Base-by-base conservation (phyloP, 331 rosid genomes). In the Acacia pycnantha region DNA sequence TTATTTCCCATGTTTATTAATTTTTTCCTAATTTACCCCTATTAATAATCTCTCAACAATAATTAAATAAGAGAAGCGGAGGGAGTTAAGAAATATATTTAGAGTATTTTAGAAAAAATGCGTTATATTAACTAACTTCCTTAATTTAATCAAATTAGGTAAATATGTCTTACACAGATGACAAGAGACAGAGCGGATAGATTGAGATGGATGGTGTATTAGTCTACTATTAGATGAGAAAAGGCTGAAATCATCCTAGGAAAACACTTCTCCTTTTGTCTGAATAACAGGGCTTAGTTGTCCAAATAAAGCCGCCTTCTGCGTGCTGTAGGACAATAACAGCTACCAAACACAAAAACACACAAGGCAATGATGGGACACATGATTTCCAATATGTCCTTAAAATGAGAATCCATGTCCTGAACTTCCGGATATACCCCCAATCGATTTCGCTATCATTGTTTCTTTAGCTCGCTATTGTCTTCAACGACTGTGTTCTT, bases 401-500 rank as follows among this genome's bases (percentile, higher is more conserved):
- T 50, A 72, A 77, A 58, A 84, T 47, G 77, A 65, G 74, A 80
- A 89, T 66, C 73, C 61, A 81, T 79, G 61, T 64, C 66, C 82
- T 50, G 66, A 84, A 75, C 82, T 35, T 77, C 76, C 5, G 22
- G 69, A 71, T 74, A 68, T 44, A 65, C 70, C 68, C 64, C 77
- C 76, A 82, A 78, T 50, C 65, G 10, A 4, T 47, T 47, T 43
- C 69, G 70, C 77, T 53, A 66, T 58, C 40, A 37, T 44, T 22
- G 72, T 80, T 86, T 86, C 87, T 65, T 88, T 76, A 83, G 84
- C 78, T 88, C 83, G 74, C 79, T 31, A 21, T n/a, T 72, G 78
- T 84, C 88, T 67, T 88, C 92, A 18, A 50, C 87, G 4, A 43
- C 54, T 37, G 41, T 37, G 13, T 33, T 82, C 92, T 95, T 89